Evolutionary conservation across 805 yeast species (phyloP), one percentile per base, ranked within the genome.

Genomic region (Monosporozyma yasuniensis): DNA sequence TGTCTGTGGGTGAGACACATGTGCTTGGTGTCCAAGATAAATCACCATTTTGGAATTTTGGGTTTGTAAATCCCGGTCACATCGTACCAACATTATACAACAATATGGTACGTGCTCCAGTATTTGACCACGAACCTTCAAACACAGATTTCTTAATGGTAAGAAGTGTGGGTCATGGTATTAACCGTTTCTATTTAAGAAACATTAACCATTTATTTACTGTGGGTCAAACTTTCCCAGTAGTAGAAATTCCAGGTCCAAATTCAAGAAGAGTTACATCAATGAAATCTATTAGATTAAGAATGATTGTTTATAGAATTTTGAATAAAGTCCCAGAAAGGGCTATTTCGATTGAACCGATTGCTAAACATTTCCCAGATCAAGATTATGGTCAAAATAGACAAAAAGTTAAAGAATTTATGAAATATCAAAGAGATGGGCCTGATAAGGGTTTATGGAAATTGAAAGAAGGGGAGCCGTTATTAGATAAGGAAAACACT

Each of bases 31-130:
- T 87, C 1, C 96, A 90, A 63, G 99, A 93, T 68, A 77, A 95
- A 59, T 87, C 96, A 7, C 97, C 99, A 11, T 93, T 93, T 64
- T 93, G 99, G 98, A 93, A 90, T 65, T 93, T 89, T 71, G 99
- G 99, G 1, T 87, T 85, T 69, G 98, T 93, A 7, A 96, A 88
- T 44, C 87, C 89, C 2, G 99, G 99, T 2, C 87, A 84, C 58
- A 80, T 88, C 49, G 96, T 90, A 2, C 98, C 98, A 0, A 87
- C 99, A 0, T 70, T 91, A 44, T 93, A 93, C 70, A 93, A 91
- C 64, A 85, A 88, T 59, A 83, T 93, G 84, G 66, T 84, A 4
- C 72, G 99, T 53, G 97, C 99, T 0, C 99, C 99, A 0, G 77
- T 91, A 2, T 91, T 87, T 71, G 82, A 83, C 61, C 99, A 93